Evolutionary conservation across 257 asterid genomes (phyloP).

Genomic region (Solanum tacnaense): DNA sequence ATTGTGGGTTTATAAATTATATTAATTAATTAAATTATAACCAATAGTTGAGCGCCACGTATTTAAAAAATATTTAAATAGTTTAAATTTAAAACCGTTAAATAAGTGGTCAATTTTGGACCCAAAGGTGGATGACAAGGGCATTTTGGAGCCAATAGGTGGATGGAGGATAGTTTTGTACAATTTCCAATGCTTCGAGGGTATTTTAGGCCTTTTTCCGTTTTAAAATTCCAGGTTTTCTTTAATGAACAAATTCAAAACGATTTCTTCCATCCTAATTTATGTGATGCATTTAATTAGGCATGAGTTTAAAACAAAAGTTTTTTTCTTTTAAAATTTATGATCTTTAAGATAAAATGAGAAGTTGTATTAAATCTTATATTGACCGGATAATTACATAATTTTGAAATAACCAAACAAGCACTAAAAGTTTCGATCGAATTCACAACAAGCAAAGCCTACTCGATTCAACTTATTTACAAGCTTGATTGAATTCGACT

Average conservation of each 20-base stretch:
- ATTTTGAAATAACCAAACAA: background rate
- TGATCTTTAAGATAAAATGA: background rate
- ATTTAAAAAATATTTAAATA: too few species aligned
- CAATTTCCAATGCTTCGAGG: too few species aligned
- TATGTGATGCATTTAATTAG: background rate
- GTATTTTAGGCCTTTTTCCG: background rate
- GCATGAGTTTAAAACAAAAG: too few species aligned
- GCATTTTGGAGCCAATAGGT: too few species aligned
- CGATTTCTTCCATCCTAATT: background rate
- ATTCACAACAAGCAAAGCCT: background rate
- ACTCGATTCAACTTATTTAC: background rate
- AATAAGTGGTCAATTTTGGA: too few species aligned
- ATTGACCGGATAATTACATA: background rate
- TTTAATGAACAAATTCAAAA: background rate
- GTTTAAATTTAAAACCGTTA: too few species aligned
- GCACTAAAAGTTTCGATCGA: background rate
- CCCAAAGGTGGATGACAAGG: too few species aligned
- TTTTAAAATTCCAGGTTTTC: background rate
- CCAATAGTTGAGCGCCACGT: too few species aligned
- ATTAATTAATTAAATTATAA: too few species aligned
- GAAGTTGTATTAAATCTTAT: background rate
- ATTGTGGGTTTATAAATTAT: too few species aligned
- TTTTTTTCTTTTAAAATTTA: background rate
- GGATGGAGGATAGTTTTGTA: too few species aligned
- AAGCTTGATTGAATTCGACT: background rate